A percentile compares a stretch with the other conserved stretches of the same genome.
phyloP scores from a whole-genome alignment of 495 filamentous ascomycete species.

The Aspergillus diversus region DNA sequence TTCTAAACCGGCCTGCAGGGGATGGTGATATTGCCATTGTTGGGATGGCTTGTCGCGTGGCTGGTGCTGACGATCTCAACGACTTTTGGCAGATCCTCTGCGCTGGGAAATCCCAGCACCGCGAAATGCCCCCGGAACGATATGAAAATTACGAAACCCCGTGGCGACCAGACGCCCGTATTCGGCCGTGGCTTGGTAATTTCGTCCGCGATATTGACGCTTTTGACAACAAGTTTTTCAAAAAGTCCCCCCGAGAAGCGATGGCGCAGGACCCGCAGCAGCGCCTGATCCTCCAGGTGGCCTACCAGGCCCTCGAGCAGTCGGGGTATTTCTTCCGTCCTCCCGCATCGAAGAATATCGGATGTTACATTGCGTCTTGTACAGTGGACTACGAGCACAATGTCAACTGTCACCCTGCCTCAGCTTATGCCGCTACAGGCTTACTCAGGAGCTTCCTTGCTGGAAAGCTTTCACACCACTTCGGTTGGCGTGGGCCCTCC shows the following conservation, averaged over 20 bases:
- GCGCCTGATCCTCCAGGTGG: constrained; percentile 49
- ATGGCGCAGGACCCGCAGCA: constrained; percentile 57
- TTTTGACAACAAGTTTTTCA: constrained; percentile 61
- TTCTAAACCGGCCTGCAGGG: constrained; percentile 8
- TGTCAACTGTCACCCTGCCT: constrained; percentile 35
- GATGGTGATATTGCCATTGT: constrained; percentile 53
- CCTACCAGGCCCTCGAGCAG: constrained; percentile 55
- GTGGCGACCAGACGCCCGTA: constrained; percentile 36
- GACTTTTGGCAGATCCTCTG: constrained; percentile 50
- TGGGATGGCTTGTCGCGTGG: constrained; percentile 53
- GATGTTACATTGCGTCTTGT: constrained; percentile 39
- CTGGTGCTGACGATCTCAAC: constrained; percentile 51
- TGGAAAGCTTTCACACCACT: constrained; percentile 45
- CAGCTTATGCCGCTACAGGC: constrained; percentile 44
- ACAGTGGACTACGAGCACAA: constrained; percentile 46
- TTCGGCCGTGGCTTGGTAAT: constrained; percentile 49
- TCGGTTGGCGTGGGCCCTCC: constrained; percentile 55
- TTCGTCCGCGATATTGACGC: constrained; percentile 48
- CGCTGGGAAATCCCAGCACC: constrained; percentile 47
- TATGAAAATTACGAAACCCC: constrained; percentile 37
- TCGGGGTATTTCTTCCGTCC: constrained; percentile 41
- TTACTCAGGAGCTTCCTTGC: constrained; percentile 38
- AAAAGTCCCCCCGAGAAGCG: constrained; percentile 48
- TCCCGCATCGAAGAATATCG: constrained; percentile 27
- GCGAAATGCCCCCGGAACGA: constrained; percentile 40